Evolutionary conservation across 176 grass and related monocot genomes (phyloP), one percentile per base, ranked within the genome.

Genomic region (Rhipidocladum racemiflorum): DNA sequence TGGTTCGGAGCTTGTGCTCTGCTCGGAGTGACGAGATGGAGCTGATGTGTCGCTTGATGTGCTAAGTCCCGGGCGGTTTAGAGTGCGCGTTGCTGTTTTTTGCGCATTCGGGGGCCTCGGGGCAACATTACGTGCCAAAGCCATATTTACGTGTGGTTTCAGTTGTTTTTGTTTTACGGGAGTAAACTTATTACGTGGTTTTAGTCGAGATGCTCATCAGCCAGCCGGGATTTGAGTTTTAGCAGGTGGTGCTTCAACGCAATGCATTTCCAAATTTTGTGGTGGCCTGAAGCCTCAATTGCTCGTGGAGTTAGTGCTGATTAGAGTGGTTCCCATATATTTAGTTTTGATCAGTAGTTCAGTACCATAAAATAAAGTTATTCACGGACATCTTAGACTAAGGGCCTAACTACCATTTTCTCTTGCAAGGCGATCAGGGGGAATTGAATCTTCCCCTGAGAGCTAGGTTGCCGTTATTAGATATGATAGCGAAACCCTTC

Each of bases 71-170:
- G 8, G 64, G 29, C 50, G 17, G 51, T 30, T 51, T 18, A 18
- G 24, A 4, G 30, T 42, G 51, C 34, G 18, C 15, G 25, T 15
- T 66, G 20, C 46, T 21, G 25, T 65, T 80, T 48, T 74, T 28
- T 59, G 23, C 64, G 21, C 21, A 49, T 6, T 44, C 24, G 39
- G n/a, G n/a, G n/a, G n/a, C n/a, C n/a, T n/a, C n/a, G n/a, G 51
- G 44, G 67, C 67, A 67, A n/a, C 35, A 66, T 76, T 64, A 85
- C 10, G 43, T 61, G 54, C 42, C 75, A 17, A 18, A n/a, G 46
- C 48, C 17, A 53, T 20, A 21, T 21, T 5, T 54, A 21, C 9
- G 7, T 53, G 24, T 49, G 18, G 7, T 53, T 72, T 73, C 46
- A 73, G 15, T 16, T 70, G 38, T 45, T 48, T 63, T 45, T 70